Conservation (phyloP, 2,329 filamentous ascomycete species). For the Diaporthe destruens region DNA sequence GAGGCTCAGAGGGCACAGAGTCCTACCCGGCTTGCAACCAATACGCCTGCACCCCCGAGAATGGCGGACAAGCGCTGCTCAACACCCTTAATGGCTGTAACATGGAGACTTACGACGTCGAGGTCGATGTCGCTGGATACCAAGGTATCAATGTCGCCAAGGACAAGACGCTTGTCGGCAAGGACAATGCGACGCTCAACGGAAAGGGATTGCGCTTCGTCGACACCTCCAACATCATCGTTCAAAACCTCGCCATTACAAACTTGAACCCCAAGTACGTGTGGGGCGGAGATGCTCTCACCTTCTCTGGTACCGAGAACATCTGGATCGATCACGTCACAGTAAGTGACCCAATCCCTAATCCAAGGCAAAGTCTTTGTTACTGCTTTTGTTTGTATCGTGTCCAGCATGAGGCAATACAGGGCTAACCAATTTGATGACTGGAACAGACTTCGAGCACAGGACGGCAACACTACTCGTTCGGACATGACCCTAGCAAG, state of each 20-base stretch:
- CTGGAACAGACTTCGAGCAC: constrained; percentile 62
- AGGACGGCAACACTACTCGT: constrained; percentile 71
- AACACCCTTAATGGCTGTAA: constrained; percentile 59
- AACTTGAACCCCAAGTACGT: constrained; percentile 51
- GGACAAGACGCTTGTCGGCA: constrained; percentile 69
- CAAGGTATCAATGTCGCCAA: constrained; percentile 64
- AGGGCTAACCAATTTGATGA: background rate
- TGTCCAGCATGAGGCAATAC: background rate
- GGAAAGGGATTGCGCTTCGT: constrained; percentile 67
- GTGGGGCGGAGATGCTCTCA: constrained; percentile 37
- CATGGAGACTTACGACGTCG: constrained; percentile 56
- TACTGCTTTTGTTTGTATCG: background rate
- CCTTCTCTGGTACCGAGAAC: constrained; percentile 48
- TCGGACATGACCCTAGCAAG: constrained; percentile 64
- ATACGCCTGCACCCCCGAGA: constrained; percentile 53
- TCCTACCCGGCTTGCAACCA: constrained; percentile 68
- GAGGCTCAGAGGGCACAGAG: constrained; percentile 64
- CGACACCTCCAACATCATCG: constrained; percentile 67
- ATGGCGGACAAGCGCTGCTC: constrained; percentile 35
- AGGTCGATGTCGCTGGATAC: constrained; percentile 64
- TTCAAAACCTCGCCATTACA: constrained; percentile 69
- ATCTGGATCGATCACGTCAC: constrained; percentile 66
- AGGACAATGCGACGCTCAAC: constrained; percentile 66
- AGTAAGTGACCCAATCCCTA: background rate
- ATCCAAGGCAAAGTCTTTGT: no score